phyloP scores from a whole-genome alignment of 108 stramenopile genomes.

The Pseudonitzschia pungens region DNA sequence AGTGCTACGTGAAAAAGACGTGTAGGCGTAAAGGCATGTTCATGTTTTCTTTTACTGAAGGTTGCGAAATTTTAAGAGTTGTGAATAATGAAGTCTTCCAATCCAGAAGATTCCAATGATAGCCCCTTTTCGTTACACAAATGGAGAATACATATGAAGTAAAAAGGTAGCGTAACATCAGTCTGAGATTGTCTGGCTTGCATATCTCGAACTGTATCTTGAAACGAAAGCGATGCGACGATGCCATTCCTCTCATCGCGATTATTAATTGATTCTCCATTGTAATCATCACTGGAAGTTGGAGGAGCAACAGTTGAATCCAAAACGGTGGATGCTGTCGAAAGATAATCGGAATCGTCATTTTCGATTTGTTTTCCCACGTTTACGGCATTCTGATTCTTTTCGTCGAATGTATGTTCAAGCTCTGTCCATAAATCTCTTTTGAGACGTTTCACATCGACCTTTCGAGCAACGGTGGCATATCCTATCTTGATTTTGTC shows the following conservation, averaged over 20 bases:
- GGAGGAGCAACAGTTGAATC: neutral
- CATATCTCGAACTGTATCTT: constrained; percentile 75
- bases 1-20: too few species aligned
- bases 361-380: neutral
- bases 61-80: neutral
- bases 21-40: too few species aligned
- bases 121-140: constrained; percentile 97
- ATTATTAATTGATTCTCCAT: neutral
- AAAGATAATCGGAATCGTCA: neutral
- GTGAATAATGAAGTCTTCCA: constrained; percentile 78
- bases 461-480: constrained; percentile 88
- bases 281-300: neutral
- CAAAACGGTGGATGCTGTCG: neutral
- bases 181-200: constrained; percentile 67
- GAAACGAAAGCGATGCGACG: constrained; percentile 53
- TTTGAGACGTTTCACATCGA: constrained; percentile 88
- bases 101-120: constrained; percentile 66
- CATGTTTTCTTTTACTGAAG: too few species aligned
- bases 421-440: constrained; percentile 84
- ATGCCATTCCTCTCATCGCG: neutral
- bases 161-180: constrained; percentile 94
- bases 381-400: constrained; percentile 21
- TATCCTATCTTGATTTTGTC: constrained; percentile 83
- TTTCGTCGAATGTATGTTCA: constrained; percentile 35
- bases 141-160: constrained; percentile 97